phyloP scores from a whole-genome alignment of 371 early-diverging fungal species.

The Rhizopus delemar region DNA sequence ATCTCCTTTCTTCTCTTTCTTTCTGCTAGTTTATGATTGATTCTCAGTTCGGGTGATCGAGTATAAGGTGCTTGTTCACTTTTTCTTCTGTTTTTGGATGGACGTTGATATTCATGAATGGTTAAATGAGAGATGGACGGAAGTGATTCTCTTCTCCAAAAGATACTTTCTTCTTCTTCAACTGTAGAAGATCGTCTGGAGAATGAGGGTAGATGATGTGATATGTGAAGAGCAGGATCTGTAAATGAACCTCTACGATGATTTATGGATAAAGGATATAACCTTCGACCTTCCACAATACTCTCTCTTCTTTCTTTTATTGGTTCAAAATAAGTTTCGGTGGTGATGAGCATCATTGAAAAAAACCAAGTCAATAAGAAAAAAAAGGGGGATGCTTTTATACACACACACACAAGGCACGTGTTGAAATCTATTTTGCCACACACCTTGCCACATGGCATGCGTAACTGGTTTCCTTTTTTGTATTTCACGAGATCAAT shows the following conservation, averaged over 20 bases:
- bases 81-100: not conserved
- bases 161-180: conserved; percentile 2
- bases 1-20: conserved; percentile 76
- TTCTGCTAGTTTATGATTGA: conserved; percentile 78
- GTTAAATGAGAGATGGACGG: conserved; percentile 44
- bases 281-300: conserved; percentile 14
- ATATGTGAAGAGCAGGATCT: conserved; percentile 25
- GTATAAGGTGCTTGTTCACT: conserved; percentile 54
- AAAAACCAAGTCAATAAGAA: conserved; percentile 4
- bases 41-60: conserved; percentile 59
- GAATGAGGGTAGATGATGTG: conserved; percentile 35
- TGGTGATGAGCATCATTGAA: not conserved
- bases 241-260: conserved; percentile 41
- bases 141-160: conserved; percentile 43
- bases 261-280: conserved; percentile 25
- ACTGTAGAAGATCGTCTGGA: conserved; percentile 29
- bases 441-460: not conserved
- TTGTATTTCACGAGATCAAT: not conserved
- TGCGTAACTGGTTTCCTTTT: not conserved
- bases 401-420: not conserved
- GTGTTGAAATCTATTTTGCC: not conserved
- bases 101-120: conserved; percentile 14
- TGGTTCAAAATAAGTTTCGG: not conserved
- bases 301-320: conserved; percentile 11
- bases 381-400: not conserved